Percentiles rank a stretch among this genome's conserved stretches.
Conservation (phyloP, 257 asterid genomes). For the Solanum virginianum region DNA sequence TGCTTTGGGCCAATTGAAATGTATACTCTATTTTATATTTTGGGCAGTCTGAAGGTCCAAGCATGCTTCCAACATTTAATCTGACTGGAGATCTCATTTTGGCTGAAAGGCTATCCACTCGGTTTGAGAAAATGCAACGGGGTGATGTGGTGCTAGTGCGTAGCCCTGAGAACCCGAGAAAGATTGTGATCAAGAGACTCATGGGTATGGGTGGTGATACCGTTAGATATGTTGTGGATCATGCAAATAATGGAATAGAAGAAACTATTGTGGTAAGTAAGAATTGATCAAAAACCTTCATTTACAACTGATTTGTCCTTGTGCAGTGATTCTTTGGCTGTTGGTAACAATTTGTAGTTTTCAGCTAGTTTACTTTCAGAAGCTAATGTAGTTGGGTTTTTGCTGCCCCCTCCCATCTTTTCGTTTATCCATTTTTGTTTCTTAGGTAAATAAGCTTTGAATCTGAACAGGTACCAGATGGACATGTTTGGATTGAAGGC, state of each 20-base stretch:
- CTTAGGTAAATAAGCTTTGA: not conserved
- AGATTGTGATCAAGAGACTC: slow-evolving; percentile 43
- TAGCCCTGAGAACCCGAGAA: slow-evolving; percentile 52
- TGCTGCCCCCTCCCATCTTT: not conserved
- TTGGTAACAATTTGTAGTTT: not conserved
- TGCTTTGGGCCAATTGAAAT: not conserved
- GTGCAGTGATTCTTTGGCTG: not conserved
- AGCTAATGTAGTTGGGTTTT: not conserved
- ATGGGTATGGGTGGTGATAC: slow-evolving; percentile 58
- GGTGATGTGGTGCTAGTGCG: slow-evolving; percentile 64
- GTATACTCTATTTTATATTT: not conserved
- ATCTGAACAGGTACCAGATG: slow-evolving; percentile 56
- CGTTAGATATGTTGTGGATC: slow-evolving; percentile 26
- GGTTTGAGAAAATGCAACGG: slow-evolving; percentile 33
- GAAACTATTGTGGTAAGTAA: slow-evolving; percentile 39
- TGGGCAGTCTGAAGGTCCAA: slow-evolving; percentile 52
- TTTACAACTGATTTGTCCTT: not conserved
- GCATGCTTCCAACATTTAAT: slow-evolving; percentile 68
- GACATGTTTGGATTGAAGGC: slow-evolving; percentile 85
- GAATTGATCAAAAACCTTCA: not conserved
- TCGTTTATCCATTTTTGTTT: not conserved
- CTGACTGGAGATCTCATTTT: slow-evolving; percentile 36
- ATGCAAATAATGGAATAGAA: slow-evolving; percentile 15
- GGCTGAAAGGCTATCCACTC: slow-evolving; percentile 41
- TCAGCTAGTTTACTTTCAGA: not conserved